Evolutionary conservation across 106 monocot species (phyloP), one percentile per base, ranked within the genome.

Genomic region (Amphibolis antarctica): DNA sequence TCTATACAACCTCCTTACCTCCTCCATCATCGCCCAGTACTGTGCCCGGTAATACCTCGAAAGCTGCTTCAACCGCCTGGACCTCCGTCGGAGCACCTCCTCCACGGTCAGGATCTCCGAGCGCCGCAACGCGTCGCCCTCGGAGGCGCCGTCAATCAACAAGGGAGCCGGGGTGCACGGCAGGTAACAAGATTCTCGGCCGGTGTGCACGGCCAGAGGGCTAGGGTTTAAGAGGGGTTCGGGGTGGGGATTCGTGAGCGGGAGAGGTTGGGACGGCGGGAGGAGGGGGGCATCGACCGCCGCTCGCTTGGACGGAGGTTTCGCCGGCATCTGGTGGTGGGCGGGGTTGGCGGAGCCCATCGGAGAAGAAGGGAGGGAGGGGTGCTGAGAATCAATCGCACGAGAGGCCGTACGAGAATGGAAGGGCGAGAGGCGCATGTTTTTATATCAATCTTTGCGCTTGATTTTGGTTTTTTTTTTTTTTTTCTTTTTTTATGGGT

Each of bases 1-100:
- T 46, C 77, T 14, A 54, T 67, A 44, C 60, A 46, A 28, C 28
- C 46, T 51, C 77, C 77, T 66, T 17, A 71, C 52, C 44, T 59
- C 77, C 62, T 77, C 77, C 66, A 66, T 70, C 64, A 72, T 27
- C 6, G 15, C 66, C 77, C 77, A 77, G 62, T 72, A 77, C 62
- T 67, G 59, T 29, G 47, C 55, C 66, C 31, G 53, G 66, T 69
- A 69, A 21, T 25, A 28, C 72, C 46, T 20, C 20, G 26, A 17
- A 14, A 72, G 67, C 67, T 62, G 65, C 60, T 29, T 71, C 24
- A 54, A 28, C 18, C 77, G 49, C 13, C 77, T 60, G 44, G 28
- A 30, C 28, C 77, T 66, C 1, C 77, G 66, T 20, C 67, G 67
- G 18, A 72, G 44, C 10, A 77, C 72, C 61, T 77, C 77, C 46